Conservation (phyloP, 768 basidiomycete genomes). For the Chalciporus sphaerocephalus region DNA sequence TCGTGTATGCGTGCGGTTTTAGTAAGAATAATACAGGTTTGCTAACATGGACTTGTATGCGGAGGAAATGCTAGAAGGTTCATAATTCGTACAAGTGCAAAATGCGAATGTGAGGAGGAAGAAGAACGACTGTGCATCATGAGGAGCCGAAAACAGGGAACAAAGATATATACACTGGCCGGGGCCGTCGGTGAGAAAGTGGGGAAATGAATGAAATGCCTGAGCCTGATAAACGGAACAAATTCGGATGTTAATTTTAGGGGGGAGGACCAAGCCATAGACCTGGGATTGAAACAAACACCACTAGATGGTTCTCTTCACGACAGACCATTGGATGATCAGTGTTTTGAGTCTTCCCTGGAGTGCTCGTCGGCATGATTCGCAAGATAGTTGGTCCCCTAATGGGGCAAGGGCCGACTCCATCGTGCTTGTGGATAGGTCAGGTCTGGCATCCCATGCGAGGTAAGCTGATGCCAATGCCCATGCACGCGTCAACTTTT, state of each 20-base stretch:
- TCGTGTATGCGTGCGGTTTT: slow-evolving; percentile 7
- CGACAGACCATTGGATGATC: slow-evolving; percentile 71
- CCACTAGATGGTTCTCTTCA: slow-evolving; percentile 64
- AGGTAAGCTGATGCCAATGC: slow-evolving; percentile 78
- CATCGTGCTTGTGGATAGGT: slow-evolving; percentile 68
- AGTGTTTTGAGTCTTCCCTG: slow-evolving; percentile 64
- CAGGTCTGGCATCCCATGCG: slow-evolving; percentile 79
- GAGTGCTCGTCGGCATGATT: slow-evolving; percentile 60
- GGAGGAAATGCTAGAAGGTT: not conserved
- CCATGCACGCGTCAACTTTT: slow-evolving; percentile 77
- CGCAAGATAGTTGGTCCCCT: slow-evolving; percentile 63
- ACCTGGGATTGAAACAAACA: not conserved
- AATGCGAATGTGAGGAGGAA: not conserved
- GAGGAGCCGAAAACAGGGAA: not conserved
- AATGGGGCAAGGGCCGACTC: slow-evolving; percentile 69
- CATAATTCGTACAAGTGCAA: not conserved
- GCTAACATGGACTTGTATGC: slow-evolving; percentile 4
- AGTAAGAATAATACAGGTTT: slow-evolving; percentile 13
- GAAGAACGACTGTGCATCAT: not conserved
- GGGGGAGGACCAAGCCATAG: not conserved
- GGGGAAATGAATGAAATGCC: slow-evolving; percentile 1
- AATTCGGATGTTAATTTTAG: not conserved
- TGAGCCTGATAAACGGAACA: not conserved
- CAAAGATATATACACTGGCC: slow-evolving; percentile 4
- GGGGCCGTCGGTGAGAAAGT: not conserved